Percentiles rank a stretch among this genome's conserved stretches.
Evolutionary conservation across 331 rosid genomes (phyloP).

Genomic region (Arachis monticola): DNA sequence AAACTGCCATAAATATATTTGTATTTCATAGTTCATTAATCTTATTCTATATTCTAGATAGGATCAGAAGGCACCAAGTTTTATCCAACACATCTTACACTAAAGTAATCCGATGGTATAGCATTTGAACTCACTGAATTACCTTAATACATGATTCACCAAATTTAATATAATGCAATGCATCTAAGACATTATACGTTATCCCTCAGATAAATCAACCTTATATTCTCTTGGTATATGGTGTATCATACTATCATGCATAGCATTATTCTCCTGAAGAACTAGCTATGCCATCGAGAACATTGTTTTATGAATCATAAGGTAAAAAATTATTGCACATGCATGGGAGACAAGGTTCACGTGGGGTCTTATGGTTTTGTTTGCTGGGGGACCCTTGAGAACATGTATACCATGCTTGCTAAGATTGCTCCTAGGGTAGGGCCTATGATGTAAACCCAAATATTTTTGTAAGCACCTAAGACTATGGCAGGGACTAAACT

Average conservation of each 20-base stretch:
- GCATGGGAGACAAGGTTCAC: background rate
- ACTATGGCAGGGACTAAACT: constrained; percentile 58
- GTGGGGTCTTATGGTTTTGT: constrained; percentile 28
- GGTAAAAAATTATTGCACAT: constrained; percentile 18
- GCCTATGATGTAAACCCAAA: constrained; percentile 52
- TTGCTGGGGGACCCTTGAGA: constrained; percentile 39
- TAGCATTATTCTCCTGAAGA: background rate
- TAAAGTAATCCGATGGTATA: too few species aligned
- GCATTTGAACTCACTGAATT: too few species aligned
- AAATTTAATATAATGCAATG: too few species aligned
- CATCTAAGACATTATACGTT: too few species aligned
- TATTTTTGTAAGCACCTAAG: constrained; percentile 37
- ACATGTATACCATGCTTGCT: constrained; percentile 41
- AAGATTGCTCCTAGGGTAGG: constrained; percentile 53
- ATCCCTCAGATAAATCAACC: too few species aligned
- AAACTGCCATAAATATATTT: background rate
- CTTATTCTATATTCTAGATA: too few species aligned
- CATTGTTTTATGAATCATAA: constrained; percentile 25
- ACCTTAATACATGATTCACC: too few species aligned
- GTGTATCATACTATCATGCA: too few species aligned
- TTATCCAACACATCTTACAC: too few species aligned
- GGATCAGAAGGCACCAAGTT: too few species aligned
- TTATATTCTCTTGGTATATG: too few species aligned
- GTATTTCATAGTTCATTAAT: too few species aligned
- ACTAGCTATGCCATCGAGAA: background rate